A percentile compares a stretch with the other conserved stretches of the same genome.
Evolutionary conservation across 257 asterid genomes (phyloP).

Genomic region (Orobanche coerulescens): DNA sequence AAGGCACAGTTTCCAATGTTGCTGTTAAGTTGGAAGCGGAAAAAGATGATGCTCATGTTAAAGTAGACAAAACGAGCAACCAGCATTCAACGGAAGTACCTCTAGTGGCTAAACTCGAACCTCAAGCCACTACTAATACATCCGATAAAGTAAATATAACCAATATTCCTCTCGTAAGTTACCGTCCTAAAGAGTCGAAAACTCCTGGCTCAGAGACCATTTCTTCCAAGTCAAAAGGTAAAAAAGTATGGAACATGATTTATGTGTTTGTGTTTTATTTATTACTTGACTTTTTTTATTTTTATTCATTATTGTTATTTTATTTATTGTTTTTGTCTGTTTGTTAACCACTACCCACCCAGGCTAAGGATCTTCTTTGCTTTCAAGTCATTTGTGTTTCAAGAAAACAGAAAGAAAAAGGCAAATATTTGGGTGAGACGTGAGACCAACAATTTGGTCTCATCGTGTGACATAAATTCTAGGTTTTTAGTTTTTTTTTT

Average conservation of each 20-base stretch:
- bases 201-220: slow-evolving; percentile 31
- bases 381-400: background rate
- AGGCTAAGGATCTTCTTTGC: background rate
- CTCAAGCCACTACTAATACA: slow-evolving; percentile 26
- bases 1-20: slow-evolving; percentile 27
- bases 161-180: slow-evolving; percentile 48
- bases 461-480: too few relatives aligned
- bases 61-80: slow-evolving; percentile 22
- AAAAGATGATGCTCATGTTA: slow-evolving; percentile 24
- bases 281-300: background rate
- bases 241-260: too few relatives aligned
- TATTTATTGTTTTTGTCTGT: too few relatives aligned
- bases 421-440: too few relatives aligned
- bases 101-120: slow-evolving; percentile 33
- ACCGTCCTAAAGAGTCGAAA: slow-evolving; percentile 37
- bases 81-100: slow-evolving; percentile 24
- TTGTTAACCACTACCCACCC: background rate
- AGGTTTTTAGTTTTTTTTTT: too few relatives aligned
- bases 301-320: background rate
- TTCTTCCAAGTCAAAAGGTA: slow-evolving; percentile 43
- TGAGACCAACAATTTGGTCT: too few relatives aligned
- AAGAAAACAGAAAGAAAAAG: background rate
- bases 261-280: background rate
- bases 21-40: slow-evolving; percentile 30
- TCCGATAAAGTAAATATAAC: slow-evolving; percentile 25